Conservation (phyloP, 192 early-diverging fungal genomes). For the Obelidium mucronatum region DNA sequence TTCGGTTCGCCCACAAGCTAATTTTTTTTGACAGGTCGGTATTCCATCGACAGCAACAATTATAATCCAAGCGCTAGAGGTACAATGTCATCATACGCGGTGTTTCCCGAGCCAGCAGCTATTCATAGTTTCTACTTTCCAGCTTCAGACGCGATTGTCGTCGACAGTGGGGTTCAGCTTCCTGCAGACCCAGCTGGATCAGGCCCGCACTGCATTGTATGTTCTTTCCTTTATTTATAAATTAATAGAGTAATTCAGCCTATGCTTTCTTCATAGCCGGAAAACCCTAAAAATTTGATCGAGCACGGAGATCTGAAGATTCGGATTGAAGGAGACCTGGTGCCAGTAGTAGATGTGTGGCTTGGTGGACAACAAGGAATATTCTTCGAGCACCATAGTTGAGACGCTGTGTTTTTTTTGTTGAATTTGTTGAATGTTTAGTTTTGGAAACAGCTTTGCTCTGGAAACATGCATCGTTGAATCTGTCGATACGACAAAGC, state of each 20-base stretch:
- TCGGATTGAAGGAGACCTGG: not conserved
- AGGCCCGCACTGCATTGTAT: not conserved
- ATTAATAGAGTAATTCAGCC: too few relatives aligned
- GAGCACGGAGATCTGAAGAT: not conserved
- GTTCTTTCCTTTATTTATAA: too few relatives aligned
- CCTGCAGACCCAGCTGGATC: not conserved
- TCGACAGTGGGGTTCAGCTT: not conserved
- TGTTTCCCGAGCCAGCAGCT: not conserved
- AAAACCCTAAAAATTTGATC: not conserved
- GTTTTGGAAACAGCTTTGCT: not conserved
- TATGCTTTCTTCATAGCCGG: not conserved
- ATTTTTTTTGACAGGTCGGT: not conserved
- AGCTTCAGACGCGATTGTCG: not conserved
- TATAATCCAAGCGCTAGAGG: not conserved
- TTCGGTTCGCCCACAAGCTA: not conserved
- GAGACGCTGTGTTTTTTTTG: not conserved
- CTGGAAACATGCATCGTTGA: not conserved
- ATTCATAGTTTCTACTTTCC: too few relatives aligned
- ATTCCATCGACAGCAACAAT: not conserved
- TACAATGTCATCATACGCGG: not conserved
- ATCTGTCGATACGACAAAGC: not conserved
- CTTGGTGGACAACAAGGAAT: not conserved
- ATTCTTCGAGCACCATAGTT: slow-evolving; percentile 3
- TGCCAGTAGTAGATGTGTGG: not conserved
- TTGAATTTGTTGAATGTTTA: not conserved